Base-by-base conservation (phyloP, 2,329 filamentous ascomycete species). In the Colletotrichum spaethianum region DNA sequence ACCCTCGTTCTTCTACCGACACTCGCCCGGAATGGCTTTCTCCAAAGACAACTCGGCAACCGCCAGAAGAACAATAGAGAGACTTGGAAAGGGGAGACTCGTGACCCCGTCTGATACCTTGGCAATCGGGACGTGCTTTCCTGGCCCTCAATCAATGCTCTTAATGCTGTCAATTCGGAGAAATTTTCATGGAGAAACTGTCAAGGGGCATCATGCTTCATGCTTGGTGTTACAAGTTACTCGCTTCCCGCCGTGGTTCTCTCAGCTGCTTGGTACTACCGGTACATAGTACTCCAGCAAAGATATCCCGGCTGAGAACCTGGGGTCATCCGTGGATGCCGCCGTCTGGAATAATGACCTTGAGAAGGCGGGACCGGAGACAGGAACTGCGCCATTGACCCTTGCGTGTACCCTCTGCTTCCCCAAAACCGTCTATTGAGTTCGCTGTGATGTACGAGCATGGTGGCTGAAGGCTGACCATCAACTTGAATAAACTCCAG, bases 321-420 rank as follows among this genome's bases (percentile, higher is more conserved):
- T 44, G 57, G 68, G 63, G 56, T 67, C 38, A 67, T 67, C 68
- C 68, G 68, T 63, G 50, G 31, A 67, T 33, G 52, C 55, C 57
- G 28, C 14, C 11, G 28, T 26, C 57, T 18, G 14, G 12, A 18
- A 18, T 26, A 20, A 20, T 48, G 20, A 23, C 26, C 4, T 16
- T 16, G 40, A 11, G 5, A n/a, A 18, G 38, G 26, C 31, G 57
- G 57, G 8, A 26, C 6, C 16, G 12, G 56, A 40, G 12, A 60
- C 23, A 16, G 8, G 26, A 33, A 26, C 53, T 38, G n/a, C n/a
- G 53, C 53, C 53, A 56, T n/a, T 56, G 9, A 3, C 33, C n/a
- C 26, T 56, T 56, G 20, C 53, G 33, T 38, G 11, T 9, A 18
- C 28, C n/a, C 7, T 50, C 4, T 48, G 20, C 31, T 62, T 36